Base-by-base conservation (phyloP, 2,329 filamentous ascomycete genomes). In the Colletotrichum australisinense region DNA sequence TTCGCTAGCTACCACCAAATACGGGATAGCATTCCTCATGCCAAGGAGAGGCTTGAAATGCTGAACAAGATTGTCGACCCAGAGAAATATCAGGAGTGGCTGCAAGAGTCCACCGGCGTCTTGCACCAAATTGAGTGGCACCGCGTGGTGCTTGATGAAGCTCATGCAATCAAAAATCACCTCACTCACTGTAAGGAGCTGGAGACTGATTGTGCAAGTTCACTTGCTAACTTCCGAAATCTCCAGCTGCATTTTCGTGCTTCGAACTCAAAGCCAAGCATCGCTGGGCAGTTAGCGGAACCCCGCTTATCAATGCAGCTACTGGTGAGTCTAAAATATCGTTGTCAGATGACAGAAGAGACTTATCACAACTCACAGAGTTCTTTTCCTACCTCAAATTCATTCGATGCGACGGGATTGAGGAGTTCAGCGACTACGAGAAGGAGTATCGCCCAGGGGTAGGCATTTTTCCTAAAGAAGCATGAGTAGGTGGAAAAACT, bases 281-380 rank as follows among this genome's bases (percentile, higher is more conserved):
- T 56, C 78, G 78, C 1, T 85, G 84, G 83, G 79, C 77, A 0
- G 49, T 85, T 22, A 82, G 69, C 8, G 83, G 81, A 6, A 85
- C 84, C 0, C 84, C 84, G 0, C 67, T 85, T 0, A 72, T 80
- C 2, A 85, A 85, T 63, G 26, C 14, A 0, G 55, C 79, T 0
- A n/a, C 76, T 5, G 83, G 83, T 83, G 75, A 74, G 46, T 66
- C 28, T 7, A 1, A 9, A 14, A 12, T 4, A 2, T 7, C n/a
- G 26, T 5, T 3, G 19, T 7, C 1, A n/a, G 22, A 22, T 14
- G 26, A 11, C 12, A 1, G 14, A 4, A 5, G 0, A 5, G 28
- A 30, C 30, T 52, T 16, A 19, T 63, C 5, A 63, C 28, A 11
- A 3, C 22, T 35, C 6, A 4, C 46, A 63, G 84, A 85, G 55